phyloP scores from a whole-genome alignment of 192 early-diverging fungal genomes.

The Coemansia sp. region DNA sequence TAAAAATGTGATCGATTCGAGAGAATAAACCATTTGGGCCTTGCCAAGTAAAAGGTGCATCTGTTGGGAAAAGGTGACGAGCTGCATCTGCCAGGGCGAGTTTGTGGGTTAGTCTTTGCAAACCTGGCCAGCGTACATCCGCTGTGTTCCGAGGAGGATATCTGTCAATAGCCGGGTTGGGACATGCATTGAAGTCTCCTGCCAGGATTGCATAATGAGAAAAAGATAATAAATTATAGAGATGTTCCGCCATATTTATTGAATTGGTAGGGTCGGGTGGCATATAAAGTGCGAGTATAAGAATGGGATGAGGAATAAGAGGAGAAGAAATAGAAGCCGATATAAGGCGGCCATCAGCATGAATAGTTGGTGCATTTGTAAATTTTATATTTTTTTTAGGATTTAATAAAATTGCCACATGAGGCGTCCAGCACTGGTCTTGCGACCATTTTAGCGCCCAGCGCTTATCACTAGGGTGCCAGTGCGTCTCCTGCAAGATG shows the following conservation, averaged over 20 bases:
- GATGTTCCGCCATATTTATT: background rate
- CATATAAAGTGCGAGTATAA: background rate
- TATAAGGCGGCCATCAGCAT: background rate
- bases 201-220: background rate
- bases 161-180: background rate
- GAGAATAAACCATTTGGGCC: background rate
- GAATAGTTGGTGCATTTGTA: background rate
- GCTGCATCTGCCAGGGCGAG: background rate
- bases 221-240: background rate
- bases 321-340: background rate
- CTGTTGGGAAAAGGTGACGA: background rate
- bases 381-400: background rate
- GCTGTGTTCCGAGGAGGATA: background rate
- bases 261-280: no score
- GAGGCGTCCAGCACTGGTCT: background rate
- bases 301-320: background rate
- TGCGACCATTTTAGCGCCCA: background rate
- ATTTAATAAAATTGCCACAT: background rate
- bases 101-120: background rate
- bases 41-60: background rate
- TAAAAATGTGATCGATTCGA: background rate
- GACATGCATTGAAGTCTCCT: background rate
- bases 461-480: background rate
- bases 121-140: background rate
- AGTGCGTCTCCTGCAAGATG: background rate